Evolutionary conservation across 495 filamentous ascomycete genomes (phyloP).

Genomic region (Penicillium argentinense): DNA sequence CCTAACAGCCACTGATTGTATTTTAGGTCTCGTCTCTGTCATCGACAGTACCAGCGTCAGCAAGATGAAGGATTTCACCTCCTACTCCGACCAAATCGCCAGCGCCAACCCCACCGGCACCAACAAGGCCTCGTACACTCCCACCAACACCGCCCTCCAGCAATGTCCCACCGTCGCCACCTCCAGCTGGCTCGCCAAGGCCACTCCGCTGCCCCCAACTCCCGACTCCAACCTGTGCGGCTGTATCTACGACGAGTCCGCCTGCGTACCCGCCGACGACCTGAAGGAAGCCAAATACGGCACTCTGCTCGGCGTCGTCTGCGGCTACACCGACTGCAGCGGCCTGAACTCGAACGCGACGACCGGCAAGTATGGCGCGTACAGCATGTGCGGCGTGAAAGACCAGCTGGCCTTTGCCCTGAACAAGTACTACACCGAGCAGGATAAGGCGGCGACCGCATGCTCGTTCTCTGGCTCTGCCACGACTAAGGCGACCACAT

Average conservation of each 20-base stretch:
- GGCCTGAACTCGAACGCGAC: slow-evolving; percentile 71
- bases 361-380: slow-evolving; percentile 79
- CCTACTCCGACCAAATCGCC: slow-evolving; percentile 69
- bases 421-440: slow-evolving; percentile 74
- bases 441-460: slow-evolving; percentile 52
- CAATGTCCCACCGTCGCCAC: slow-evolving; percentile 70
- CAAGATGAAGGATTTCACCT: slow-evolving; percentile 71
- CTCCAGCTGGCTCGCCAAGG: slow-evolving; percentile 63
- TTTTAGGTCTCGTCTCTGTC: slow-evolving; percentile 66
- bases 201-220: slow-evolving; percentile 71
- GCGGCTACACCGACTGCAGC: slow-evolving; percentile 62
- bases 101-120: slow-evolving; percentile 64
- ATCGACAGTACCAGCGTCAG: slow-evolving; percentile 58
- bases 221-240: slow-evolving; percentile 72
- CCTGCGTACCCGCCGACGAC: slow-evolving; percentile 61
- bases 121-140: slow-evolving; percentile 65
- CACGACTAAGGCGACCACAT: slow-evolving; percentile 46
- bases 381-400: slow-evolving; percentile 79
- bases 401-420: slow-evolving; percentile 81
- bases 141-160: slow-evolving; percentile 71
- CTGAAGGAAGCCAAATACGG: slow-evolving; percentile 54
- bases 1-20: slow-evolving; percentile 4
- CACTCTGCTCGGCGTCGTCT: slow-evolving; percentile 72
- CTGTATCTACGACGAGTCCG: slow-evolving; percentile 74
- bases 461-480: slow-evolving; percentile 79